A percentile compares a stretch with the other conserved stretches of the same genome.
phyloP scores from a whole-genome alignment of 139 green algal species.

The Chlorella ohadii region DNA sequence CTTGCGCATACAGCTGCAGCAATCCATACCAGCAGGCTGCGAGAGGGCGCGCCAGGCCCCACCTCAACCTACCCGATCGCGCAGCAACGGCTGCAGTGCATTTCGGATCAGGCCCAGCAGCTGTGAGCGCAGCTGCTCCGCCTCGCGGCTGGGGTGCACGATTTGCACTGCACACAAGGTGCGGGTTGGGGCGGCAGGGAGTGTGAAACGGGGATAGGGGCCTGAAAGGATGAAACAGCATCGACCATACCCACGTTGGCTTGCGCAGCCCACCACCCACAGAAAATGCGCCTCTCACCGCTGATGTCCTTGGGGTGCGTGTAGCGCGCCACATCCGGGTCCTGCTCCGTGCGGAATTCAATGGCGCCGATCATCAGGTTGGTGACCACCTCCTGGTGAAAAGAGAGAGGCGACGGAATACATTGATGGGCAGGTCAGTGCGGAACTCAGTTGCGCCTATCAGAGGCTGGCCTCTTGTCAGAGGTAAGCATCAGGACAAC shows the following conservation, averaged over 20 bases:
- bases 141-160: conserved; percentile 47
- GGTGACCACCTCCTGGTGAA: not conserved
- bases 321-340: conserved; percentile 49
- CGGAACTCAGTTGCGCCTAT: no score
- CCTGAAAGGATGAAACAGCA: no score
- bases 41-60: no score
- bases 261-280: not conserved
- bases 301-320: conserved; percentile 7
- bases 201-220: no score
- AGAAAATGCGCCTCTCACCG: not conserved
- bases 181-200: no score
- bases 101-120: conserved; percentile 40
- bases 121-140: conserved; percentile 24
- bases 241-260: no score
- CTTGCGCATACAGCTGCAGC: no score
- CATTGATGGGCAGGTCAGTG: no score
- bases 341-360: conserved; percentile 81
- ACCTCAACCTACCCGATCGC: not conserved
- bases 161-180: conserved; percentile 5
- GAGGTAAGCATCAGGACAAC: no score
- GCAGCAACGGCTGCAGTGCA: conserved; percentile 32
- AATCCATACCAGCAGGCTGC: no score
- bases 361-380: conserved; percentile 81
- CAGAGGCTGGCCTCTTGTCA: no score
- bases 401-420: no score